Percentiles rank a stretch among this genome's conserved stretches.
These are phyloP conservation scores for Candida boleticola DNA, from an alignment of 805 yeast genomes.

Conservation along the genomic window DNA sequence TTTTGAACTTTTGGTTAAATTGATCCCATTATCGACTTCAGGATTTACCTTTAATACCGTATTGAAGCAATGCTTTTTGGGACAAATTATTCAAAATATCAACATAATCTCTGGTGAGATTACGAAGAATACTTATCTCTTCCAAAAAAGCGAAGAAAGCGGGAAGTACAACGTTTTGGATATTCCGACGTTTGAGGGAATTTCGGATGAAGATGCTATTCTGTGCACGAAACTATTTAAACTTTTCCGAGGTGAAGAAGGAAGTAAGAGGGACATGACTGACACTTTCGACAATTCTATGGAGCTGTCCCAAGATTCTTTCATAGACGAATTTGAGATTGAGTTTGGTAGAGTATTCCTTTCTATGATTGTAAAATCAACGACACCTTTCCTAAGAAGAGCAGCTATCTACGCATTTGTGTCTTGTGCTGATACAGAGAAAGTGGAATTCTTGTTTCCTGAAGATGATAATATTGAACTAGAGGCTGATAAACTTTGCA, in stretches of 20 bases:
- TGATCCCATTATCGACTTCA: constrained; percentile 46
- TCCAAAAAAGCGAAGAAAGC: constrained; percentile 12
- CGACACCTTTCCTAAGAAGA: constrained; percentile 65
- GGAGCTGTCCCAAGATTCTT: constrained; percentile 1
- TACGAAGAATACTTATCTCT: constrained; percentile 21
- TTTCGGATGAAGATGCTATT: constrained; percentile 19
- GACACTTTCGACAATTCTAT: not conserved
- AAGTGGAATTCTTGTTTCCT: constrained; percentile 17
- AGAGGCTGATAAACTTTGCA: constrained; percentile 57
- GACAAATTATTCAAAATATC: constrained; percentile 50
- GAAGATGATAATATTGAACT: constrained; percentile 17
- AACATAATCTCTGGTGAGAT: constrained; percentile 26
- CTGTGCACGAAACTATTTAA: constrained; percentile 20
- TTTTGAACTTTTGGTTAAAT: constrained; percentile 50
- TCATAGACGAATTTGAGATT: constrained; percentile 12
- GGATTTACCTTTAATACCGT: constrained; percentile 48
- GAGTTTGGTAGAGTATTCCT: constrained; percentile 42
- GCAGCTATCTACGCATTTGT: constrained; percentile 56
- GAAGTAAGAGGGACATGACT: constrained; percentile 8
- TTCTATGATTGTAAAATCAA: constrained; percentile 53
- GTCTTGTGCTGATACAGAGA: constrained; percentile 46
- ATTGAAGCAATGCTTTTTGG: constrained; percentile 47
- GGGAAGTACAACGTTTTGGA: constrained; percentile 30
- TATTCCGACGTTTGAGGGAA: constrained; percentile 30
- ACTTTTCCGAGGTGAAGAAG: constrained; percentile 9